Conservation (phyloP, 305 asterid genomes). For the Ilex paraguariensis region DNA sequence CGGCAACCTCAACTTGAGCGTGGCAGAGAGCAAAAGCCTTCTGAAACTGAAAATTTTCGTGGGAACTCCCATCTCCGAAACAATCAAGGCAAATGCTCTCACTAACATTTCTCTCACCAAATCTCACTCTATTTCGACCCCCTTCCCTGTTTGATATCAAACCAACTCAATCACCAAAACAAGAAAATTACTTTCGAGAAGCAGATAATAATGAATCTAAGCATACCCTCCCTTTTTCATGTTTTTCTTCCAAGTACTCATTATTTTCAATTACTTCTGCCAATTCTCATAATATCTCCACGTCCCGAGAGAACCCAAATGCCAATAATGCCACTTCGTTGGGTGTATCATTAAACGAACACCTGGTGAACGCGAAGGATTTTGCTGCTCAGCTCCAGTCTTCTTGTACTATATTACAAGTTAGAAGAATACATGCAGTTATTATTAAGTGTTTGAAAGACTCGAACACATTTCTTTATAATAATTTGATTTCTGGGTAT, state of each 20-base stretch:
- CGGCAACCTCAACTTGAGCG: no score
- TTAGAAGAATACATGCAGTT: constrained; percentile 43
- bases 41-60: no score
- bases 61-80: no score
- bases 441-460: constrained; percentile 31
- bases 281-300: constrained; percentile 5
- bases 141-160: constrained; percentile 7
- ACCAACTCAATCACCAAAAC: constrained; percentile 7
- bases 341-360: constrained; percentile 3
- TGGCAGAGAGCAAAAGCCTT: no score
- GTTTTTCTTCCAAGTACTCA: constrained; percentile 5
- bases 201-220: background rate
- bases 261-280: background rate
- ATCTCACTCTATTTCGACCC: constrained; percentile 8
- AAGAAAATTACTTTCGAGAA: constrained; percentile 7
- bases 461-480: constrained; percentile 34
- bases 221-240: constrained; percentile 7
- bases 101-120: constrained; percentile 11
- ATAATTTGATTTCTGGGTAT: constrained; percentile 57
- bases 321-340: background rate
- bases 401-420: constrained; percentile 34
- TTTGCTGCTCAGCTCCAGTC: constrained; percentile 54
- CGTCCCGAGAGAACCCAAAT: constrained; percentile 11
- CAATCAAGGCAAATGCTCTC: constrained; percentile 11
- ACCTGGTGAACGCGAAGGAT: constrained; percentile 20